Percentiles rank a stretch among this genome's conserved stretches.
Evolutionary conservation across 805 yeast genomes (phyloP).

Genomic region (Saccharomycopsis sp.): DNA sequence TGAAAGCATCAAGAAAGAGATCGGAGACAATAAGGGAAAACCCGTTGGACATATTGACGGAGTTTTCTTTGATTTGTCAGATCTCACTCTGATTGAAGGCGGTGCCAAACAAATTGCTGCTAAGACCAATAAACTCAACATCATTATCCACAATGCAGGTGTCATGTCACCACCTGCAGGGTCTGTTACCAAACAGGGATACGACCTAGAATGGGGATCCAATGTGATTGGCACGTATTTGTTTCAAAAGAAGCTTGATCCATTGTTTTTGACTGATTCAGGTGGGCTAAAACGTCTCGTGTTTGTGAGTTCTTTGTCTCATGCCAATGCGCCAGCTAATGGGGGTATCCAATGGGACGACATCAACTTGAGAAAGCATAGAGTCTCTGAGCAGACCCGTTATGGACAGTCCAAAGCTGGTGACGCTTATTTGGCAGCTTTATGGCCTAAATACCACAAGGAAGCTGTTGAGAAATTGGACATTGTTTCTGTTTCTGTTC

Average conservation of each 20-base stretch:
- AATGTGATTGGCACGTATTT: conserved; percentile 34
- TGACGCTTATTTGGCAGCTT: conserved; percentile 30
- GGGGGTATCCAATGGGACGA: conserved; percentile 31
- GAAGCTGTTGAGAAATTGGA: conserved; percentile 25
- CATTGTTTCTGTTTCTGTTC: conserved; percentile 30
- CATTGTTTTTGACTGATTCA: conserved; percentile 30
- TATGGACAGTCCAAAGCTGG: conserved; percentile 38
- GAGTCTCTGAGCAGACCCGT: conserved; percentile 22
- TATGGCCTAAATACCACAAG: conserved; percentile 29
- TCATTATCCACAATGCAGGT: conserved; percentile 34
- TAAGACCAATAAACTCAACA: conserved; percentile 25
- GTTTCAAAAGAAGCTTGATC: conserved; percentile 33
- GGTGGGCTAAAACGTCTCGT: conserved; percentile 30
- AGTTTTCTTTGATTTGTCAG: conserved; percentile 33
- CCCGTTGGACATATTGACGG: conserved; percentile 21
- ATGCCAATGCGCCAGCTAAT: conserved; percentile 25
- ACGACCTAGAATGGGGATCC: conserved; percentile 33
- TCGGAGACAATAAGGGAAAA: conserved; percentile 25
- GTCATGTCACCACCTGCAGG: conserved; percentile 28
- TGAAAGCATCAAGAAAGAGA: conserved; percentile 24
- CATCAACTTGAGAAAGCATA: conserved; percentile 24
- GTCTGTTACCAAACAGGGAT: conserved; percentile 30
- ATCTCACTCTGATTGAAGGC: conserved; percentile 30
- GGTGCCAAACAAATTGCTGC: conserved; percentile 25
- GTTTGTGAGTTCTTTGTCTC: conserved; percentile 35